Evolutionary conservation across 148 eudicot genomes (phyloP).

Genomic region (Fallopia convolvulus): DNA sequence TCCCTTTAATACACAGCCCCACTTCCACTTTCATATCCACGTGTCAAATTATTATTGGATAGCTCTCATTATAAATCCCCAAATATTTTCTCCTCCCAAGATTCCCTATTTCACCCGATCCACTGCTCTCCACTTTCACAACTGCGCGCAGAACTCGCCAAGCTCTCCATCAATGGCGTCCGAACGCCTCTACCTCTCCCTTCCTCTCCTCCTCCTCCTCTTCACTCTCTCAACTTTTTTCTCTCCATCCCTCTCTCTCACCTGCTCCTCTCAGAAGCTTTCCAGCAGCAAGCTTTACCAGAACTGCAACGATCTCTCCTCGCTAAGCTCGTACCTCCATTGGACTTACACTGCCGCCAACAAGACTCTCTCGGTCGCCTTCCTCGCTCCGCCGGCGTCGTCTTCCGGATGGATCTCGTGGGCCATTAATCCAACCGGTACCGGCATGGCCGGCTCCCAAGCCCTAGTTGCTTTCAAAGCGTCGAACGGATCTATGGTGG

Average conservation of each 20-base stretch:
- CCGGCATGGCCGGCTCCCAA: conserved; percentile 62
- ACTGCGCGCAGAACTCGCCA: not conserved
- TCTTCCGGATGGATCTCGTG: conserved; percentile 66
- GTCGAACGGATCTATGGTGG: conserved; percentile 33
- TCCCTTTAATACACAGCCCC: not conserved
- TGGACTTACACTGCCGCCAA: conserved; percentile 40
- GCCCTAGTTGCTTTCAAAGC: conserved; percentile 43
- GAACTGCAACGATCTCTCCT: conserved; percentile 41
- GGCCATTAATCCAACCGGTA: conserved; percentile 61
- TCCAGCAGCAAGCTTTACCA: conserved; percentile 26
- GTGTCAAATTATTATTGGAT: not conserved
- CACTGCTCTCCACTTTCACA: not conserved
- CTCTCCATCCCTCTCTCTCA: conserved; percentile 28
- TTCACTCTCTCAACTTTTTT: conserved; percentile 4
- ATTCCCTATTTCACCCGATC: not conserved
- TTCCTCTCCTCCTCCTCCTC: conserved; percentile 12
- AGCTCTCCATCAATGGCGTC: conserved; percentile 12
- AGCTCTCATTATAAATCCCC: not conserved
- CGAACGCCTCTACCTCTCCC: conserved; percentile 6
- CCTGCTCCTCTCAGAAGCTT: conserved; percentile 50
- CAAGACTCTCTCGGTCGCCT: conserved; percentile 51
- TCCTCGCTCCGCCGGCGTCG: conserved; percentile 38
- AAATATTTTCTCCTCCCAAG: not conserved
- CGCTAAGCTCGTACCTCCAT: conserved; percentile 46
- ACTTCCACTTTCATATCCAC: not conserved